Evolutionary conservation across 129 eudicot species (phyloP), one percentile per base, ranked within the genome.

Genomic region (Cynara cardunculus): DNA sequence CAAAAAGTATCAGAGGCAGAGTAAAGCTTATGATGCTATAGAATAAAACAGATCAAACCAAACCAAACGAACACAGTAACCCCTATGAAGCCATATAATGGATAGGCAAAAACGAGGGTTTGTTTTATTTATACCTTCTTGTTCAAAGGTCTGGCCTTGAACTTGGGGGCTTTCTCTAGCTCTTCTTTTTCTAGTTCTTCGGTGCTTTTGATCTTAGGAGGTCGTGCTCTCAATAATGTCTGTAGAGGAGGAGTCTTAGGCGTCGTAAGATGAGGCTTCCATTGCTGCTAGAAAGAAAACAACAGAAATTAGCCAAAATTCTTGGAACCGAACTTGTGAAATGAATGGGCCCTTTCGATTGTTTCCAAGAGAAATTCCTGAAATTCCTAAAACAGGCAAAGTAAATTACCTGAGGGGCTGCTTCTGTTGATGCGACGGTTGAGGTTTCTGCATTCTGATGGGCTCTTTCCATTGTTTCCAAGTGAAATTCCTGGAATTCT

Each of bases 121-220:
- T 8, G 26, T 25, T 41, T 77, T 31, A 26, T 10, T 4, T 3
- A 28, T 82, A 96, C 99, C 97, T 92, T 96, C 84, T 87, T 96
- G 80, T 91, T 96, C 81, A 96, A 73, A 75, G 99, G 99, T 78
- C 97, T 91, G 61, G 99, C 99, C 78, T 92, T 96, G 83, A 96
- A 96, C 86, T 89, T 89, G 5, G 98, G 97, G 56, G 89, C 85
- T 65, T 96, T 92, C 59, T 96, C 97, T 7, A 96, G 90, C 84
- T 88, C 91, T 84, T 96, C 93, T 79, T 83, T 87, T 74, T 92
- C 99, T 5, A 96, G 80, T 73, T 95, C 99, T 69, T 88, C 92
- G 0, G 89, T 86, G 56, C 86, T 92, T 83, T 92, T 92, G 19
- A 89, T 81, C 66, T 56, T 89, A 0, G 93, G 84, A 53, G 99